Percentiles rank a stretch among this genome's conserved stretches.
These are phyloP conservation scores for Tricholomella constricta DNA, from an alignment of 768 basidiomycete species.

Conservation along the genomic window DNA sequence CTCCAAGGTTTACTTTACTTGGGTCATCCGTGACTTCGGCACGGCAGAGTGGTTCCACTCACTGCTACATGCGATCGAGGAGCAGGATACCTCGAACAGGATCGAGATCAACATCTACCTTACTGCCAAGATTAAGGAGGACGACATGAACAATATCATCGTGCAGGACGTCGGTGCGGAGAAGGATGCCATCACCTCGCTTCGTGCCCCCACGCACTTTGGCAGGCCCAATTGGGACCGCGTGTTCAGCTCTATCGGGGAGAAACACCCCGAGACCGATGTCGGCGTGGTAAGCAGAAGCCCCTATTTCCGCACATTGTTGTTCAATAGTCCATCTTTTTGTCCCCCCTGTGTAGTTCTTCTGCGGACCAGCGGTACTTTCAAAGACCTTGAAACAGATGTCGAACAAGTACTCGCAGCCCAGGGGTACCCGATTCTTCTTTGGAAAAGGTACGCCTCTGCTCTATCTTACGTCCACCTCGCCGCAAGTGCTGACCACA, in stretches of 20 bases:
- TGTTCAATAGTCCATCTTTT: not conserved
- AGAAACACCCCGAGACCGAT: slow-evolving; percentile 87
- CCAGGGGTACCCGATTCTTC: slow-evolving; percentile 82
- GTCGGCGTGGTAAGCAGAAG: slow-evolving; percentile 71
- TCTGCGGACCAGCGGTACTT: slow-evolving; percentile 80
- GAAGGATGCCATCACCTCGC: slow-evolving; percentile 85
- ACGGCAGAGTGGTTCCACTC: slow-evolving; percentile 94
- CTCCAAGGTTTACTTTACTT: slow-evolving; percentile 90
- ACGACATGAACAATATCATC: slow-evolving; percentile 92
- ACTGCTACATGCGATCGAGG: slow-evolving; percentile 89
- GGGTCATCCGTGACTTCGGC: slow-evolving; percentile 94
- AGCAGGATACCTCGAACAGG: slow-evolving; percentile 80
- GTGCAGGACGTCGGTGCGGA: slow-evolving; percentile 93
- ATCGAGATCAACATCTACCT: slow-evolving; percentile 96
- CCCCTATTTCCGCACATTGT: not conserved
- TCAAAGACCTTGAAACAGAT: slow-evolving; percentile 73
- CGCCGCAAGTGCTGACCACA: not conserved
- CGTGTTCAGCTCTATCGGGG: slow-evolving; percentile 69
- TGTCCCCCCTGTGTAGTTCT: slow-evolving; percentile 50
- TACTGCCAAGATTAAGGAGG: slow-evolving; percentile 87
- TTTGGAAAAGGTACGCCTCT: slow-evolving; percentile 76
- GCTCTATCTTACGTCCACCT: not conserved
- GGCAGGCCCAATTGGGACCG: slow-evolving; percentile 87
- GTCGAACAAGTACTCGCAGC: slow-evolving; percentile 84
- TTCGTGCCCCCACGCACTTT: slow-evolving; percentile 91